Evolutionary conservation across 345 rosid species (phyloP).

Genomic region (Citrus mangshanensis): DNA sequence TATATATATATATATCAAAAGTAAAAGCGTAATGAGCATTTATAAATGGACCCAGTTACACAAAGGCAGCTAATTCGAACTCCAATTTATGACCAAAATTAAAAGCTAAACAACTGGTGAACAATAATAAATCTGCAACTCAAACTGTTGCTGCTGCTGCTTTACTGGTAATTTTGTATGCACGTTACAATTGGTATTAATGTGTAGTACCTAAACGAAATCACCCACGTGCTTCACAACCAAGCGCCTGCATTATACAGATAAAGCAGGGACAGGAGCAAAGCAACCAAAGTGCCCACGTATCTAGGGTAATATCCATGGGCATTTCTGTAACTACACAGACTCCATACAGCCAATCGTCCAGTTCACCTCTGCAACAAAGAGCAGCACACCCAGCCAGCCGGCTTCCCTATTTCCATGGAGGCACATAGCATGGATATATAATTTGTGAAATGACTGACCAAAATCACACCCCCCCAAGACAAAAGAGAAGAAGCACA

Average conservation of each 20-base stretch:
- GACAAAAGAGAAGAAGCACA: too few species aligned
- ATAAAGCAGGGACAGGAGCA: slow-evolving; percentile 9
- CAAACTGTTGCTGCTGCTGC: not conserved
- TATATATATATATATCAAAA: too few species aligned
- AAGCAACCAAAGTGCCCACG: not conserved
- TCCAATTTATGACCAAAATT: too few species aligned
- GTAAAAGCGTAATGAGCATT: not conserved
- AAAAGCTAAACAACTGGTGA: not conserved
- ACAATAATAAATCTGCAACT: not conserved
- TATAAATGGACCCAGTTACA: not conserved
- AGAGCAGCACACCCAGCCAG: not conserved
- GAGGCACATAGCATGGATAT: not conserved
- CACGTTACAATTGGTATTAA: not conserved
- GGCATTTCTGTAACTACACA: not conserved
- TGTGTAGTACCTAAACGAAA: not conserved
- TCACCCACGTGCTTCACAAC: slow-evolving; percentile 35
- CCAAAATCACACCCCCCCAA: too few species aligned
- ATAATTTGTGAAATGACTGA: too few species aligned
- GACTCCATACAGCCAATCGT: not conserved
- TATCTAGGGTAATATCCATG: not conserved
- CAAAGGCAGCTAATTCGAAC: not conserved
- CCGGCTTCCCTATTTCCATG: slow-evolving; percentile 2
- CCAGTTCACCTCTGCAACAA: not conserved
- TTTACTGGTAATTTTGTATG: not conserved
- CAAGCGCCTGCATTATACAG: slow-evolving; percentile 30